A percentile compares a stretch with the other conserved stretches of the same genome.
These are phyloP conservation scores for Cystobasidium pallidum DNA, from an alignment of 1,284 basidiomycete species.

Conservation along the genomic window DNA sequence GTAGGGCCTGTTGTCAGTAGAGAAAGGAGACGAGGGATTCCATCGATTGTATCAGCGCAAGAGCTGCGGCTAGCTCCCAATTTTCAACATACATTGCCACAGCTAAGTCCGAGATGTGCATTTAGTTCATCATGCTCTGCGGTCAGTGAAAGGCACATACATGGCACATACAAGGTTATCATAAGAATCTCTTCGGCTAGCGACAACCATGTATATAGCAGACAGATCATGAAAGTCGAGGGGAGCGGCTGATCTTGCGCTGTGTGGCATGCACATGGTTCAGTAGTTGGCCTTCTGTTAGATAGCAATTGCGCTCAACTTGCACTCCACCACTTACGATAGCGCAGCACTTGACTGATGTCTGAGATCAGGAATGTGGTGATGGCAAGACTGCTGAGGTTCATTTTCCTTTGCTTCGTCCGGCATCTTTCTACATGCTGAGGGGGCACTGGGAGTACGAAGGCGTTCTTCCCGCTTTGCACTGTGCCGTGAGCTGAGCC, in stretches of 20 bases:
- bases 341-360: background rate
- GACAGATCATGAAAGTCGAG: conserved; percentile 41
- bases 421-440: background rate
- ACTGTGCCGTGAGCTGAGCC: too few relatives aligned
- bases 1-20: background rate
- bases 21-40: too few relatives aligned
- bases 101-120: background rate
- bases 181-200: conserved; percentile 20
- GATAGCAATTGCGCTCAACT: too few relatives aligned
- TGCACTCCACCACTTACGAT: background rate
- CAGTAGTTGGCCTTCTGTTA: too few relatives aligned
- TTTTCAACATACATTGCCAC: conserved; percentile 20
- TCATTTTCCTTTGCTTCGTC: background rate
- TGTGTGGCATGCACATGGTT: background rate
- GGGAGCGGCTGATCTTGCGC: conserved; percentile 9
- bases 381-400: background rate
- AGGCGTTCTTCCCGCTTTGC: background rate
- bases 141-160: too few relatives aligned
- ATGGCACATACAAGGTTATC: conserved; percentile 10
- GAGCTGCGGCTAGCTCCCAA: too few relatives aligned
- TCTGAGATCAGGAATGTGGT: background rate
- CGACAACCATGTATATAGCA: conserved; percentile 33
- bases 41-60: background rate
- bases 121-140: background rate
- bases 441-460: background rate